Percentiles rank a stretch among this genome's conserved stretches.
Conservation (phyloP, 768 basidiomycete species). For the Termitomyces sp. region DNA sequence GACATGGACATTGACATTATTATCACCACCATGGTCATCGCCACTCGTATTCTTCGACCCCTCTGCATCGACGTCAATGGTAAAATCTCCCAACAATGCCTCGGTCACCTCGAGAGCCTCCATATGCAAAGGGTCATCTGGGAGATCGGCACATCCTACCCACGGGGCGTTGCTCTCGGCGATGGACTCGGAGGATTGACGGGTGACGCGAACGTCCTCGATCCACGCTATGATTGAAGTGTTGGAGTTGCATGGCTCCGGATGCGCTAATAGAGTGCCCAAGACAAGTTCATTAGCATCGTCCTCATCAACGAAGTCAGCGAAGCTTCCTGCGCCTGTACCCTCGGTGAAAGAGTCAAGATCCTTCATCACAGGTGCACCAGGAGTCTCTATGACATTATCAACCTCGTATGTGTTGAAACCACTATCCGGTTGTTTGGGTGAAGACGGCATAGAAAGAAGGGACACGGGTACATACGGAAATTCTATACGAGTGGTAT, state of each 20-base stretch:
- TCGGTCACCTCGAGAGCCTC: constrained; percentile 11
- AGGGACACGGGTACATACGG: constrained; percentile 11
- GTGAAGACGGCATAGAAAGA: constrained; percentile 1
- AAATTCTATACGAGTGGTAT: constrained; percentile 9
- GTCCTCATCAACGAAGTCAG: constrained; percentile 33
- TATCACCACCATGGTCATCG: not conserved
- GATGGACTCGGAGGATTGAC: constrained; percentile 8
- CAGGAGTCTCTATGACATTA: constrained; percentile 25
- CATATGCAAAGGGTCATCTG: constrained; percentile 9
- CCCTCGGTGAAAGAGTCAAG: constrained; percentile 59
- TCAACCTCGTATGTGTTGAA: constrained; percentile 3
- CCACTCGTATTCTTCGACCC: not conserved
- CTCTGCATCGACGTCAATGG: constrained; percentile 5
- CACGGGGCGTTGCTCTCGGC: constrained; percentile 14
- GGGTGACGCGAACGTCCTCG: constrained; percentile 24
- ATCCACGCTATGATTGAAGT: constrained; percentile 39
- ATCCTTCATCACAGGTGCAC: constrained; percentile 49
- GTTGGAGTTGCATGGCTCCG: constrained; percentile 20
- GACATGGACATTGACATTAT: not conserved
- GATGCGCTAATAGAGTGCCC: constrained; percentile 27
- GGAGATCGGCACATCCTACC: constrained; percentile 6
- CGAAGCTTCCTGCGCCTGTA: constrained; percentile 45
- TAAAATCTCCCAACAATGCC: constrained; percentile 7
- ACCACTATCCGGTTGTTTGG: constrained; percentile 5
- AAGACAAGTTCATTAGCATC: constrained; percentile 24